These are phyloP conservation scores for Acacia concinna DNA, from an alignment of 331 rosid genomes.

Conservation along the genomic window DNA sequence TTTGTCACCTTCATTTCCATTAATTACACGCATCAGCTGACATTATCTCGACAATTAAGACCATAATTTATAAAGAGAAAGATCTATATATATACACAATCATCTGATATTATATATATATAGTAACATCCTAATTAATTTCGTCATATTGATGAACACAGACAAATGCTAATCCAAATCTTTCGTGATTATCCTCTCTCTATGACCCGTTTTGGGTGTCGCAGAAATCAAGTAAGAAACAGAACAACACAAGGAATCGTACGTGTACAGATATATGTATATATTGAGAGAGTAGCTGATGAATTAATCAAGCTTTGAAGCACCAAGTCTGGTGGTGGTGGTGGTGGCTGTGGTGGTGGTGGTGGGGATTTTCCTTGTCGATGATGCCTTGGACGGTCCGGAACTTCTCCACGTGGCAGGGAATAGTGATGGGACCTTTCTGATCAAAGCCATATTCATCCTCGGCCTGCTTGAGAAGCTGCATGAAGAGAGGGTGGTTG, in stretches of 20 bases:
- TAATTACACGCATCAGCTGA: neutral
- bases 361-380: constrained; percentile 46
- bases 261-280: constrained; percentile 10
- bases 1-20: constrained; percentile 9
- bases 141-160: constrained; percentile 1
- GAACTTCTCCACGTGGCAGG: constrained; percentile 79
- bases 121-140: constrained; percentile 12
- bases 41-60: too few relatives aligned
- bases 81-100: neutral
- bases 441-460: constrained; percentile 85
- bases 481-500: constrained; percentile 82
- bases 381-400: constrained; percentile 70
- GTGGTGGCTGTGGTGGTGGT: constrained; percentile 29
- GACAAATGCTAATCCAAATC: constrained; percentile 22
- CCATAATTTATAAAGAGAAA: neutral
- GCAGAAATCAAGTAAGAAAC: neutral
- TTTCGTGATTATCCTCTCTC: constrained; percentile 28
- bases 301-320: constrained; percentile 63
- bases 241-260: neutral
- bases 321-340: constrained; percentile 55
- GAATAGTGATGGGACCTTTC: constrained; percentile 84
- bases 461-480: constrained; percentile 76
- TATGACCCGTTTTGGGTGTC: constrained; percentile 32
- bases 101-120: neutral
- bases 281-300: too few relatives aligned